Evolutionary conservation across 257 asterid species (phyloP).

Genomic region (Nicotiana benthamiana): DNA sequence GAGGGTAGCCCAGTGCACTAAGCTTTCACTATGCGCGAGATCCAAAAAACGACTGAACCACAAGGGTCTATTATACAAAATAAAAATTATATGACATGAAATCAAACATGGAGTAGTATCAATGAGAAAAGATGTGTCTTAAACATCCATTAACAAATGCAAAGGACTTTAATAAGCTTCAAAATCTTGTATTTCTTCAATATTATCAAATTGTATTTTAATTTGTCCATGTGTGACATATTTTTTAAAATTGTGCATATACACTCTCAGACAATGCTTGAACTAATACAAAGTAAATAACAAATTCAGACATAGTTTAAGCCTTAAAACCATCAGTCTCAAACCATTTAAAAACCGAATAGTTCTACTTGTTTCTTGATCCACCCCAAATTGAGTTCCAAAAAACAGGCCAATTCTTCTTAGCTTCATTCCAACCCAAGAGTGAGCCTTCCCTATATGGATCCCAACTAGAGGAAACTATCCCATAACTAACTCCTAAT

Average conservation of each 20-base stretch:
- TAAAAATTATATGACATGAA: not conserved
- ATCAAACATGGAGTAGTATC: not conserved
- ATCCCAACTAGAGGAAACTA: slow-evolving; percentile 98
- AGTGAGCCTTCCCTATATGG: slow-evolving; percentile 86
- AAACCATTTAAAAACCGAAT: not conserved
- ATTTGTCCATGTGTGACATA: too few species aligned
- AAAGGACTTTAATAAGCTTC: too few species aligned
- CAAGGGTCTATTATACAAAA: too few species aligned
- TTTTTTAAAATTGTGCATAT: too few species aligned
- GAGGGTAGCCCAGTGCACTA: too few species aligned
- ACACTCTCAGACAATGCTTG: too few species aligned
- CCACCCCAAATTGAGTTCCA: slow-evolving; percentile 74
- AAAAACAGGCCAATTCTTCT: slow-evolving; percentile 94
- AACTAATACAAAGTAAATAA: not conserved
- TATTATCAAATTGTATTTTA: too few species aligned
- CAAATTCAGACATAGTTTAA: fast-evolving
- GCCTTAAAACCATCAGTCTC: not conserved
- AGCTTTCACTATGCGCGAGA: too few species aligned
- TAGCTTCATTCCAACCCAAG: slow-evolving; percentile 91
- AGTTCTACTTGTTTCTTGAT: slow-evolving; percentile 31
- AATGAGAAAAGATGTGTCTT: too few species aligned
- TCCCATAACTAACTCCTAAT: slow-evolving; percentile 81
- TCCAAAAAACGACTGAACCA: too few species aligned
- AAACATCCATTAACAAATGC: too few species aligned
- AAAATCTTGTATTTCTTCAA: too few species aligned